These are phyloP conservation scores for Microdochium trichocladiopsis DNA, from an alignment of 2,329 filamentous ascomycete genomes.

Conservation along the genomic window DNA sequence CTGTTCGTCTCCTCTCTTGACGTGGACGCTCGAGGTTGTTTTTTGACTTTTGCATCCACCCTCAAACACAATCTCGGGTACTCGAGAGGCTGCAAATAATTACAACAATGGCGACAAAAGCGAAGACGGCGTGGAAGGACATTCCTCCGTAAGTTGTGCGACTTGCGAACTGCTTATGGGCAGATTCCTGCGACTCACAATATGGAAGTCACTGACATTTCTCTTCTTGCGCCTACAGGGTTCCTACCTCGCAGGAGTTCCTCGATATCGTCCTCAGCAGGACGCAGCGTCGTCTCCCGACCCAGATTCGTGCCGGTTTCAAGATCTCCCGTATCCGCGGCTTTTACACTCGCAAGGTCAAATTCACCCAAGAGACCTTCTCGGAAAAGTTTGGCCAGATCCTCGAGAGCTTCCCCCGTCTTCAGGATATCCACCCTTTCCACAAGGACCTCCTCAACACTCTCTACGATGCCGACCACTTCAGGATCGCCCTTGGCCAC, in stretches of 20 bases:
- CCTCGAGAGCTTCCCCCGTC: constrained; percentile 84
- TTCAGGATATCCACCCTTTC: constrained; percentile 94
- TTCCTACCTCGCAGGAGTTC: constrained; percentile 91
- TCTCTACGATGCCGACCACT: constrained; percentile 96
- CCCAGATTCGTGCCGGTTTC: constrained; percentile 92
- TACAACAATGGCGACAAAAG: background rate
- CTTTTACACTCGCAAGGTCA: constrained; percentile 97
- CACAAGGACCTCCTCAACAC: constrained; percentile 85
- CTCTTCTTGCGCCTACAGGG: constrained; percentile 20
- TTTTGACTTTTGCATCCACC: background rate
- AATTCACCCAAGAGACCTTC: constrained; percentile 96
- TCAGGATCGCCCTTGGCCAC: constrained; percentile 93
- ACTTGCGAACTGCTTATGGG: background rate
- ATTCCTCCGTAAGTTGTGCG: constrained; percentile 53
- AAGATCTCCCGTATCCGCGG: constrained; percentile 87
- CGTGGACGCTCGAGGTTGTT: background rate
- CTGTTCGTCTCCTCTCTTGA: background rate
- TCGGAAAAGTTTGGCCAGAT: constrained; percentile 87
- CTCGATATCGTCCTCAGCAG: constrained; percentile 93
- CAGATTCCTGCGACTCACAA: background rate
- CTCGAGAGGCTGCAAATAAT: background rate
- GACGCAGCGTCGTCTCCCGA: constrained; percentile 87
- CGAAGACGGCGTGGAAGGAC: constrained; percentile 62
- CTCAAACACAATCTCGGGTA: constrained; percentile 2
- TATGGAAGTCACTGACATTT: background rate